Base-by-base conservation (phyloP, 495 filamentous ascomycete genomes). In the Paragyromitra xinjiangensis region DNA sequence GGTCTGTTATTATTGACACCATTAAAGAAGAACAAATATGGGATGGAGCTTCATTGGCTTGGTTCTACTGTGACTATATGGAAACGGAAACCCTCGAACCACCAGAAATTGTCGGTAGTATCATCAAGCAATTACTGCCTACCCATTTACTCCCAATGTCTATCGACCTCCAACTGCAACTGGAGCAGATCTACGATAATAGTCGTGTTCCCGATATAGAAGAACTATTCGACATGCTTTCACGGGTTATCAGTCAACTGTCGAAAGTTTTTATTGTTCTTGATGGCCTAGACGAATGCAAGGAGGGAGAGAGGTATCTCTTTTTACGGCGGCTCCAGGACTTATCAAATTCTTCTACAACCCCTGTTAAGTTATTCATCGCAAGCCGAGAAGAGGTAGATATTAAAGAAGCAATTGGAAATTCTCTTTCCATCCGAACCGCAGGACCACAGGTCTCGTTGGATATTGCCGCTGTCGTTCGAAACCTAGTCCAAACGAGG, bases 11-110 rank as follows among this genome's bases (percentile, higher is more conserved):
- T 62, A 44, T 70, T 6, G 67, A 70, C 24, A n/a, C 67, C 4
- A 70, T 70, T 12, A 70, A 29, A 61, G 37, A 50, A 1, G 40
- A 70, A 11, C 40, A 48, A 6, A n/a, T 37, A 19, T 2, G 42
- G 2, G 53, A 70, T 34, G 11, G 24, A 1, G 39, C 40, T 14
- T 19, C 42, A 29, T 39, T 63, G 5, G 40, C 56, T 5, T 71
- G 44, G 55, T 71, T 71, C 14, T 71, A 71, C 56, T 71, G 56
- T 16, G 68, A 71, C 56, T 71, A 71, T 24, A 63, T 56, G 2
- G 68, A 71, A 8, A 12, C 22, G 16, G 63, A 14, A 53, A 71
- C 68, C 0, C 56, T 71, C 16, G 68, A 71, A 3, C 42, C 40
- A 0, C 24, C 22, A 5, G 68, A 62, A 19, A 63, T 71, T 2